Base-by-base conservation (phyloP, 495 filamentous ascomycete genomes). In the Podospora sp. region DNA sequence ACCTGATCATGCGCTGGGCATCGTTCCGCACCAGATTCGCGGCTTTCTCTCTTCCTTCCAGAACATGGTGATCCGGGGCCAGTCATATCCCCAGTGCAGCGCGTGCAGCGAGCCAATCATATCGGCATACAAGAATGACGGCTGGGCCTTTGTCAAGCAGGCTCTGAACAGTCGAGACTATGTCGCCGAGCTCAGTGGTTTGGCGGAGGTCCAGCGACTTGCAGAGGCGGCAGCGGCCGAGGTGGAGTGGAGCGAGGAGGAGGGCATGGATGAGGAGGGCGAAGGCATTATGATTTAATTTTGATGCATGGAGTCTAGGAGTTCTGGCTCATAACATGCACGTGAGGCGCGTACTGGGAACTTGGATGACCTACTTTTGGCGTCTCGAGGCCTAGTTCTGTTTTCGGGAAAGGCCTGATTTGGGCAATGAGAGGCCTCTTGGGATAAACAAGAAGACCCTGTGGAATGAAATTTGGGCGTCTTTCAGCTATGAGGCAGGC, bases 11-110 rank as follows among this genome's bases (percentile, higher is more conserved):
- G 91, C 95, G 3, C 86, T 99, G 18, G 95, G 95, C 8, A 83
- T 92, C 65, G 86, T 99, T 0, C 95, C 95, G 20, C 95, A 99
- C 74, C 92, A 94, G 69, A 92, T 99, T 53, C 90, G 95, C 65
- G 95, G 95, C 18, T 98, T 93, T 75, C 84, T 98, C n/a, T 85
- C 88, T 57, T 91, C 78, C 11, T 98, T 94, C 76, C 87, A 91
- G 74, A 97, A 94, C 72, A 85, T 97, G 68, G 78, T 89, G 33
- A 88, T 98, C 57, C 88, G 86, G 66, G 94, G 95, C 9, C 83
- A 83, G 68, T 92, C 90, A 62, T 99, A 97, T 73, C 87, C 93
- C 63, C 93, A 89, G 78, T 99, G 95, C 75, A 95, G 92, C 66
- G 95, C 94, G 21, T 99, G 95, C 76, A 96, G 92, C 66, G 85